Conservation (phyloP, 108 stramenopile genomes). For the Aurantiochytrium sp. region DNA sequence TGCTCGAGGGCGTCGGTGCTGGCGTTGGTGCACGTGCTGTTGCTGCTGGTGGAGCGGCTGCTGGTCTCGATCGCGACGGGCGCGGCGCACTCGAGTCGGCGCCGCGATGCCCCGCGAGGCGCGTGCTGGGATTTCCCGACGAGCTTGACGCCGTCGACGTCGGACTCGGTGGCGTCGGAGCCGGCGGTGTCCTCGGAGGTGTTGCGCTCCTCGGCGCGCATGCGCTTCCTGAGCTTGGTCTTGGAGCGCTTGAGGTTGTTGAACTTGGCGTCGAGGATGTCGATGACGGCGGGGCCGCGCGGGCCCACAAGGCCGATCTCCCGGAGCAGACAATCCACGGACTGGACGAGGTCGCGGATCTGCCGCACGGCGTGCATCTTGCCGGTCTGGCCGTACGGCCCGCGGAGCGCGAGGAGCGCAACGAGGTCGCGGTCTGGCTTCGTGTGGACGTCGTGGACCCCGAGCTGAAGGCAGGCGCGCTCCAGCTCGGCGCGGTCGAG, state of each 20-base stretch:
- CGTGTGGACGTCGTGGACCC: not conserved
- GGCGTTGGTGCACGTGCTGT: no score
- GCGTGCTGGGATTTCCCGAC: not conserved
- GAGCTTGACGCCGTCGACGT: not conserved
- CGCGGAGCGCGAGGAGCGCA: not conserved
- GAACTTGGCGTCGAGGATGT: not conserved
- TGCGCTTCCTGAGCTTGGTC: constrained; percentile 11
- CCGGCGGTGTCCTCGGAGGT: not conserved
- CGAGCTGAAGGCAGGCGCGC: not conserved
- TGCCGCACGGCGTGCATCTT: not conserved
- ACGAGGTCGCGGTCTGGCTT: not conserved
- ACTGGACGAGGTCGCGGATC: not conserved
- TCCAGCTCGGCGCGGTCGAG: not conserved
- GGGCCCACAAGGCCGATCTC: not conserved
- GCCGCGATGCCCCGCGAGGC: no score
- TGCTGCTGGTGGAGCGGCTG: no score
- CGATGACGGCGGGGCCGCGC: not conserved
- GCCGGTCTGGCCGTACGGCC: not conserved
- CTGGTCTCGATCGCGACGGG: no score
- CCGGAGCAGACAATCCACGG: not conserved
- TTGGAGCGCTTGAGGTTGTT: not conserved
- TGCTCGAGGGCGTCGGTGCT: no score
- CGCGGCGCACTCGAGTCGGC: not conserved
- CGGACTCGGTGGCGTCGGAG: not conserved
- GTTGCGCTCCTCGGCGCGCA: not conserved